These are phyloP conservation scores for Cordyceps tenuipes DNA, from an alignment of 2,329 filamentous ascomycete species.

Conservation along the genomic window DNA sequence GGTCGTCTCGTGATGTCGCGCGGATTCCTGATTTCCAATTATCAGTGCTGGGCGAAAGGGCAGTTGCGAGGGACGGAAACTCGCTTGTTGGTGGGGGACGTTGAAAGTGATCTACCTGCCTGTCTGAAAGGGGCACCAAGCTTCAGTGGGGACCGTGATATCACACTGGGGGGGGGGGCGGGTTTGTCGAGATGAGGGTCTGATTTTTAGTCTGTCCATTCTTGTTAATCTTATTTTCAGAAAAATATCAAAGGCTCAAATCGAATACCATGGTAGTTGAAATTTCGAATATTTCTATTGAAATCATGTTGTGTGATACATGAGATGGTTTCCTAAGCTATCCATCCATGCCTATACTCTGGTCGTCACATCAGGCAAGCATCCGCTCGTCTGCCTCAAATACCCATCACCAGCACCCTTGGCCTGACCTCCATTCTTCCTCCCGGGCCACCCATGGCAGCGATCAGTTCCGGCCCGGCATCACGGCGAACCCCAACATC, in stretches of 20 bases:
- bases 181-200: too few species aligned
- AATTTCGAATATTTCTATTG: too few species aligned
- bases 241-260: too few species aligned
- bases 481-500: constrained; percentile 53
- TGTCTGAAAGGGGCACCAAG: constrained; percentile 10
- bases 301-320: too few species aligned
- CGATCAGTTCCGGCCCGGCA: constrained; percentile 58
- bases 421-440: neutral
- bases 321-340: too few species aligned
- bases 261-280: too few species aligned
- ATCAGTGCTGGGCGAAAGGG: neutral
- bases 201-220: too few species aligned
- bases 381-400: too few species aligned
- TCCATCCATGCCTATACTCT: too few species aligned
- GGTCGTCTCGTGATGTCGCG: neutral
- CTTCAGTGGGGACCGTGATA: neutral
- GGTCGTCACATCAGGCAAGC: too few species aligned
- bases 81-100: constrained; percentile 1
- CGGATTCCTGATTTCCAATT: neutral
- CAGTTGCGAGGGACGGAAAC: neutral
- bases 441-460: constrained; percentile 44
- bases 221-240: too few species aligned
- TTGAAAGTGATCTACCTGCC: neutral
- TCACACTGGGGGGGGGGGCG: too few species aligned
- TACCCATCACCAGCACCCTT: neutral